Evolutionary conservation across 2,329 filamentous ascomycete species (phyloP).

Genomic region (Cryphonectria carpinicola): DNA sequence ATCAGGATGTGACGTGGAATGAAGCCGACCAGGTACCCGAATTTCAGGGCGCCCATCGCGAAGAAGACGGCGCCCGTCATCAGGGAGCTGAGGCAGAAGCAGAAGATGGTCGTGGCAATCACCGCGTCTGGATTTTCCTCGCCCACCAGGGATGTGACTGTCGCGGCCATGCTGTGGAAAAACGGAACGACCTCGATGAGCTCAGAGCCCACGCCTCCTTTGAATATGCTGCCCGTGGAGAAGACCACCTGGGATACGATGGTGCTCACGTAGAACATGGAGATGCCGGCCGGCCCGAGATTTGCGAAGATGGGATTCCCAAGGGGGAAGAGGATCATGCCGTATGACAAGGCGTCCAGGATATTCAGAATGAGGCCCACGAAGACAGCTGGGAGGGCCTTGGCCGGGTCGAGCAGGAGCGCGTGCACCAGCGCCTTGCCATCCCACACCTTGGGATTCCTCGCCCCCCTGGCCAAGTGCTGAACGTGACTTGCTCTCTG

Average conservation of each 20-base stretch:
- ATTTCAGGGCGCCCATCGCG: slow-evolving; percentile 80
- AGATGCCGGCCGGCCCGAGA: slow-evolving; percentile 90
- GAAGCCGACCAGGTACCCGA: slow-evolving; percentile 94
- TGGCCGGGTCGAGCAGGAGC: slow-evolving; percentile 67
- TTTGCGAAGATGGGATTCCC: slow-evolving; percentile 83
- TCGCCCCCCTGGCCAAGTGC: slow-evolving; percentile 37
- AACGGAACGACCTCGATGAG: slow-evolving; percentile 99
- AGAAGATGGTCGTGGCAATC: slow-evolving; percentile 89
- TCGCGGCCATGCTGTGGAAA: slow-evolving; percentile 97
- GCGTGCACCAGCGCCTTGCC: slow-evolving; percentile 65
- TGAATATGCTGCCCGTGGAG: slow-evolving; percentile 85
- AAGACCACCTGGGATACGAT: slow-evolving; percentile 92
- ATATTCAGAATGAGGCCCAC: slow-evolving; percentile 90
- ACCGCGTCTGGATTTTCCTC: slow-evolving; percentile 82
- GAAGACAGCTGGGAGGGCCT: slow-evolving; percentile 81
- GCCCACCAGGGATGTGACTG: slow-evolving; percentile 78
- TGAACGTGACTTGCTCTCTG: slow-evolving; percentile 35
- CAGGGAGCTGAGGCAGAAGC: slow-evolving; percentile 88
- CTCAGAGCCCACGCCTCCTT: slow-evolving; percentile 89
- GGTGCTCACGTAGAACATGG: slow-evolving; percentile 98
- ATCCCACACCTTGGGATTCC: slow-evolving; percentile 75
- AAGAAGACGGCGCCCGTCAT: slow-evolving; percentile 92
- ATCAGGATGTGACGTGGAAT: slow-evolving; percentile 96
- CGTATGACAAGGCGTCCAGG: slow-evolving; percentile 92
- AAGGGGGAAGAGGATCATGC: slow-evolving; percentile 93